Conservation (phyloP, 352 stramenopile species). For the Pythium insidiosum region DNA sequence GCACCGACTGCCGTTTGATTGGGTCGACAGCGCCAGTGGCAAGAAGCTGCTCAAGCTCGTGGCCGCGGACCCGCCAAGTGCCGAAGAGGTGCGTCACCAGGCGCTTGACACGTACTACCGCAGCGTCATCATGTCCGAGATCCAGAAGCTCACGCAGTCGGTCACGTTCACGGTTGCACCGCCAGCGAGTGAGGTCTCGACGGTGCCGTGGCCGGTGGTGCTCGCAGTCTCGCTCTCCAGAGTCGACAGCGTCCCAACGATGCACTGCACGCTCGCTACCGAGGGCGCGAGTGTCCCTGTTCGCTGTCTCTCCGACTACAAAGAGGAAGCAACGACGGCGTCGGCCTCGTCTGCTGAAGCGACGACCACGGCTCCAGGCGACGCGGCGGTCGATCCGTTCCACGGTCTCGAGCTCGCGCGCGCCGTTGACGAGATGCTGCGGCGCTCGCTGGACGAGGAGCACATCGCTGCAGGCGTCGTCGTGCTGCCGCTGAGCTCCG, state of each 20-base stretch:
- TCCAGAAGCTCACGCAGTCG: slow-evolving; percentile 29
- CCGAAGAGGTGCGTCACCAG: slow-evolving; percentile 29
- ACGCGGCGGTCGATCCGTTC: no score
- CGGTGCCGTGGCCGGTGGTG: no score
- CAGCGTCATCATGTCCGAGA: slow-evolving; percentile 20
- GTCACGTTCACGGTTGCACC: slow-evolving; percentile 9
- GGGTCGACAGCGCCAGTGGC: slow-evolving; percentile 38
- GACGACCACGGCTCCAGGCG: no score
- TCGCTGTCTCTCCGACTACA: neutral
- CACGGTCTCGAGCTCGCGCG: slow-evolving; percentile 52
- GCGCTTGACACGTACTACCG: slow-evolving; percentile 32
- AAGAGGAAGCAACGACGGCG: no score
- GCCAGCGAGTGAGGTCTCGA: neutral
- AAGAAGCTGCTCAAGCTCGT: slow-evolving; percentile 39
- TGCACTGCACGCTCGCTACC: neutral
- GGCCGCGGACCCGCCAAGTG: slow-evolving; percentile 11
- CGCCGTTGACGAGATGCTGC: slow-evolving; percentile 30
- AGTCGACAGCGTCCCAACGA: neutral
- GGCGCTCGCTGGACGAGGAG: slow-evolving; percentile 16
- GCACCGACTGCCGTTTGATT: slow-evolving; percentile 57
- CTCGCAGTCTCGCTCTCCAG: no score
- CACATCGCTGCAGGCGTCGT: slow-evolving; percentile 30
- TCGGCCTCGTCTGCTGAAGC: no score
- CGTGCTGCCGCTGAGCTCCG: slow-evolving; percentile 29
- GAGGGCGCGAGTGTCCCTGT: neutral